Base-by-base conservation (phyloP, 441 rosid genomes). In the Euphorbia corollata region DNA sequence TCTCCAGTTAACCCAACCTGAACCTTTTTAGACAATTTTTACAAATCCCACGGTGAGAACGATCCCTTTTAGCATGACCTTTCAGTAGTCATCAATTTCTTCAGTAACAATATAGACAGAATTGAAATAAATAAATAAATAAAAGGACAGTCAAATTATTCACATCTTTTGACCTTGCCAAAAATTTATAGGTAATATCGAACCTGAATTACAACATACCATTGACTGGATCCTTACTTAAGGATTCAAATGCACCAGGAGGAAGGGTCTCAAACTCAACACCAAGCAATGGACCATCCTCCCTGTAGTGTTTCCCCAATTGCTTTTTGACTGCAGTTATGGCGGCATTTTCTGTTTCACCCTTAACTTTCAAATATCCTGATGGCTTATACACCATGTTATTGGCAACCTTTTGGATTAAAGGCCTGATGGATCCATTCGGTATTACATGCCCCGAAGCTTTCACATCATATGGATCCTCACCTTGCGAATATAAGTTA, bases 281-380 rank as follows among this genome's bases (percentile, higher is more conserved):
- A 71, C 90, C 87, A 22, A 90, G 86, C n/a, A 78, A 81, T 5
- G 98, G 98, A 74, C 96, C 97, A 75, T 88, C 92, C 75, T 82
- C 90, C 70, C 69, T 80, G 66, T 88, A 92, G 70, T 86, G 81
- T 75, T 82, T 81, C 53, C 98, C 98, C 68, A 92, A 73, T 63
- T 88, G 98, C 82, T 81, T 87, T 84, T 86, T 88, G 51, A 90
- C 90, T 41, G 94, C 89, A 68, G 83, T 84, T 60, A 90, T 78
- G 67, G 87, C 92, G 70, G 81, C 85, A 81, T 87, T 88, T 79
- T 90, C 97, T 45, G 64, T 70, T 61, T 79, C 86, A 67, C 83
- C 84, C 80, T 86, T 90, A 77, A 88, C 79, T 83, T 88, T 90
- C 77, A 92, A 83, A 80, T 87, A 90, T 22, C 98, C 97, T 0